Base-by-base conservation (phyloP, 352 stramenopile genomes). In the Globisporangium echinulatum region DNA sequence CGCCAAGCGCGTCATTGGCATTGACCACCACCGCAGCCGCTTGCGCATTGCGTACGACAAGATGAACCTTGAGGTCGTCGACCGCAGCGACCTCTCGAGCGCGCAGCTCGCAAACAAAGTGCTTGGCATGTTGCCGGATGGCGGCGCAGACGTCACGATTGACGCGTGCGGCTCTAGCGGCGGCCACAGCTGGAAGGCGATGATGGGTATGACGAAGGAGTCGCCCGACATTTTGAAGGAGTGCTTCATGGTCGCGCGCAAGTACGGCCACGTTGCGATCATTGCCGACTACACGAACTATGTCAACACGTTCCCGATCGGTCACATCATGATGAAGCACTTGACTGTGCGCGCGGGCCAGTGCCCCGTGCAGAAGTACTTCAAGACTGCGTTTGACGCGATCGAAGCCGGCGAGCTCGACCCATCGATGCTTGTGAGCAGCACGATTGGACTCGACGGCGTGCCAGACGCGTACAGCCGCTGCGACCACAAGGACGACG, bases 51-150 rank as follows among this genome's bases (percentile, higher is more conserved):
- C 80, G 17, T 68, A 77, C 56, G 69, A 88, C 52, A 67, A 72
- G 52, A 73, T 90, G 62, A 77, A 75, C 51, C 50, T 90, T 39
- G 71, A 90, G n/a, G 76, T 86, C 51, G 55, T 90, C 13, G 74
- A 90, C 42, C 77, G 77, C 33, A 73, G 55, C 19, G 69, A 79
- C 0, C 47, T 88, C 11, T 79, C 72, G 33, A 72, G 68, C 51
- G 59, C 63, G 38, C 66, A 90, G 46, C 67, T 90, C 17, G 69
- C 74, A 40, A 63, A 59, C 6, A 84, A 85, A 58, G 52, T 90
- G 14, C 63, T 77, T 36, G 59, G 71, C 54, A 19, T 19, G 17
- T 19, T 19, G 17, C 17, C 17, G 17, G 17, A 19, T 19, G 17
- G 17, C 17, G 17, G 17, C 17, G 17, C 17, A 19, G 17, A 19